Conservation (phyloP, 495 filamentous ascomycete species). For the Neurospora discreta region DNA sequence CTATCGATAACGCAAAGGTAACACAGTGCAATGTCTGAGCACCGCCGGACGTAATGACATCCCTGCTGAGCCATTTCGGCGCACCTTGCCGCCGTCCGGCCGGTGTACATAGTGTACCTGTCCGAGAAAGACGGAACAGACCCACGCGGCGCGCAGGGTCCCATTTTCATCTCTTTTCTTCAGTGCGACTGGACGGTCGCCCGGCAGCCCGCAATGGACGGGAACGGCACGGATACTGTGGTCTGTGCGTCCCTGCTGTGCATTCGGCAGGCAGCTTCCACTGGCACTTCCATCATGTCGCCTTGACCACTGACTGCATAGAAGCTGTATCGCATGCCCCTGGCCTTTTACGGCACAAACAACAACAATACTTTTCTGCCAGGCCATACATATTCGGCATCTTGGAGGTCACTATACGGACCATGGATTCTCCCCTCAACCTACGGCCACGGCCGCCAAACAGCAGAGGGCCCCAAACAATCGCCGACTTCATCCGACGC, state of each 20-base stretch:
- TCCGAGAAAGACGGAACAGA: not conserved
- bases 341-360: not conserved
- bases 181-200: not conserved
- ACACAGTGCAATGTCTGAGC: not conserved
- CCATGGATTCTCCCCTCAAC: conserved; percentile 47
- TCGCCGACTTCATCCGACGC: conserved; percentile 61
- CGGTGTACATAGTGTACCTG: not conserved
- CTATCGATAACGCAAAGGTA: not conserved
- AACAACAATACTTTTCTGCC: not conserved
- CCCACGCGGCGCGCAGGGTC: not conserved
- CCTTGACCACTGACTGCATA: not conserved
- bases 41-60: not conserved
- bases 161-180: not conserved
- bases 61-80: not conserved
- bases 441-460: conserved; percentile 50
- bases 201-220: not conserved
- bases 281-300: not conserved
- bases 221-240: not conserved
- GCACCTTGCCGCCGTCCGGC: not conserved
- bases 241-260: not conserved
- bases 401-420: not conserved
- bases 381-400: not conserved
- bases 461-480: conserved; percentile 43
- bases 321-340: not conserved
- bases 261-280: not conserved